Base-by-base conservation (phyloP, 139 green algal species). In the Chlamydomonas incerta region DNA sequence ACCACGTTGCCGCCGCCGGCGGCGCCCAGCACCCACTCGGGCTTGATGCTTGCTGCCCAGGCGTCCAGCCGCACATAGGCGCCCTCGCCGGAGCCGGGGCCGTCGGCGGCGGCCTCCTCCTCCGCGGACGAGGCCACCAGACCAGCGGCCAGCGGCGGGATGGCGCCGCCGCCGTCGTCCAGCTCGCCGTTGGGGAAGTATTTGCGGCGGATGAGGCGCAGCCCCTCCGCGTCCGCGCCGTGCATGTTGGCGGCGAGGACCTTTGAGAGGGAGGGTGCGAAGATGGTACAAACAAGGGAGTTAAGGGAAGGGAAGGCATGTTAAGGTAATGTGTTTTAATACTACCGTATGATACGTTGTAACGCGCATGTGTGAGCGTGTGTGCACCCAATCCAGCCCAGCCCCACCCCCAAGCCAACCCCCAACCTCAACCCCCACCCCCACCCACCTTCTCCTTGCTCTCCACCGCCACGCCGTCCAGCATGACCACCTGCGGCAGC, bases 101-200 rank as follows among this genome's bases (percentile, higher is more conserved):
- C 72, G 62, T 87, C 86, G 11, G 41, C 77, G 21, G 74, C 66
- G 3, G 11, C 33, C 75, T 90, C 89, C 87, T 91, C 90, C 55
- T 94, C 88, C 28, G 85, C 88, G 8, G 57, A 33, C 11, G 86
- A 90, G 1, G 87, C 85, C 3, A 86, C 80, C 18, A 94, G 87
- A 17, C 91, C 90, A 63, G 90, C 93, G 67, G 87, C 82, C n/a
- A 90, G 80, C 5, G 93, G 93, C 0, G 90, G 91, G 0, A 92
- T 71, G 24, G 91, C 91, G 20, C 91, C 91, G 6, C 93, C 93
- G 0, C 91, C 90, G 60, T 94, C 91, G 37, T 93, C 92, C 31
- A 95, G 88, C 90, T 95, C 92, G 26, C 92, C 92, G 41, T 87
- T 69, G 50, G 90, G 89, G 65, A 95, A 95, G 81, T 91, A 79